Conservation (phyloP, 495 filamentous ascomycete genomes). For the Penicillium pancosmium region DNA sequence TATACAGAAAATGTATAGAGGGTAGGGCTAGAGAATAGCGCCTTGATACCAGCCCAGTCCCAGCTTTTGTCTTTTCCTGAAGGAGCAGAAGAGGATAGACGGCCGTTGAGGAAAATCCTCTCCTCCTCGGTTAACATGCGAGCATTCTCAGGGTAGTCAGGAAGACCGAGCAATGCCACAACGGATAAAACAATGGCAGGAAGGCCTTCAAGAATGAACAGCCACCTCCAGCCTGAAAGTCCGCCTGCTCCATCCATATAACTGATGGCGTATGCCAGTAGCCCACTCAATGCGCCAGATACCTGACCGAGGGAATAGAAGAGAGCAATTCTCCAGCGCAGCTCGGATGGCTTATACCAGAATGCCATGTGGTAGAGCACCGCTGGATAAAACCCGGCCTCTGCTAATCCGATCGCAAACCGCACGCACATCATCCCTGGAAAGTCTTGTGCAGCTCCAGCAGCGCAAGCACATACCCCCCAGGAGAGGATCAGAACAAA, state of each 20-base stretch:
- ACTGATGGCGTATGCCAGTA: constrained; percentile 45
- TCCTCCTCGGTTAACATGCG: constrained; percentile 42
- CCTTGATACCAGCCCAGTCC: constrained; percentile 30
- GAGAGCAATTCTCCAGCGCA: constrained; percentile 38
- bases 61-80: constrained; percentile 32
- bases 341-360: constrained; percentile 42
- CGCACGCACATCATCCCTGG: constrained; percentile 44
- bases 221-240: constrained; percentile 46
- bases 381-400: constrained; percentile 43
- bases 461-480: constrained; percentile 41
- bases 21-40: constrained; percentile 35
- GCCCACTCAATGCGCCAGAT: constrained; percentile 38
- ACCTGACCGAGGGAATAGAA: constrained; percentile 43
- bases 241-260: constrained; percentile 40
- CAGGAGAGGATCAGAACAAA: constrained; percentile 43
- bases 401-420: constrained; percentile 43
- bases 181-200: constrained; percentile 40
- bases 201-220: constrained; percentile 51
- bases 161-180: constrained; percentile 40
- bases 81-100: constrained; percentile 22
- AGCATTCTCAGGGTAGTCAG: constrained; percentile 47
- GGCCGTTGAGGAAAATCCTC: constrained; percentile 28
- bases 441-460: constrained; percentile 39
- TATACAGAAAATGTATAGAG: constrained; percentile 40
- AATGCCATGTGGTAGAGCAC: constrained; percentile 46